Evolutionary conservation across 495 filamentous ascomycete species (phyloP).

Genomic region (Podospora appendiculata): DNA sequence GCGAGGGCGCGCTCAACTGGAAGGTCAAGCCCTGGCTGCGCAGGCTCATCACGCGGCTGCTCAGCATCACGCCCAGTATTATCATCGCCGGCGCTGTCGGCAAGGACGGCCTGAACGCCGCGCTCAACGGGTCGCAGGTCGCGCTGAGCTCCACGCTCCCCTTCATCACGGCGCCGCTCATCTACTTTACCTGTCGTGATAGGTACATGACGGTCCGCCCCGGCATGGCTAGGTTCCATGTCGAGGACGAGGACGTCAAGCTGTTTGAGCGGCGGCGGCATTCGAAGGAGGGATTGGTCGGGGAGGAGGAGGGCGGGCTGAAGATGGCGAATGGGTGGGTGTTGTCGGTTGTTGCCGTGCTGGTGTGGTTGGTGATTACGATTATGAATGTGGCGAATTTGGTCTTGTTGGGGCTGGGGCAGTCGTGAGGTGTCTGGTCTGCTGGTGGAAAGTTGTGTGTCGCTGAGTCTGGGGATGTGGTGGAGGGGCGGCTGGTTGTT

Average conservation of each 20-base stretch:
- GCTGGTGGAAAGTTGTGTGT: neutral
- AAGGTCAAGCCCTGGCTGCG: constrained; percentile 45
- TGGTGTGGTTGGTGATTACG: constrained; percentile 62
- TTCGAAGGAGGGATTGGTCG: neutral
- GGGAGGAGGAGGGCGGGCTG: constrained; percentile 20
- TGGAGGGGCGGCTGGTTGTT: neutral
- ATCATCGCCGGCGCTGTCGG: constrained; percentile 67
- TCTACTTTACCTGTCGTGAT: constrained; percentile 79
- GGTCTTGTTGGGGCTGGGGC: constrained; percentile 56
- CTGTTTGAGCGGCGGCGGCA: constrained; percentile 3
- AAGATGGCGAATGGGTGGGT: constrained; percentile 58
- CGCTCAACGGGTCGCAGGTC: constrained; percentile 72
- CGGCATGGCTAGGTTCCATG: constrained; percentile 23
- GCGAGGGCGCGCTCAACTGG: constrained; percentile 55
- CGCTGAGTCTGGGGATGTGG: neutral
- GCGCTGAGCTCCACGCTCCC: constrained; percentile 74
- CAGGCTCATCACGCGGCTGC: constrained; percentile 44
- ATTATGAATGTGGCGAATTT: constrained; percentile 68
- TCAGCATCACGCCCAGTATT: constrained; percentile 69
- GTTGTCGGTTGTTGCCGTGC: constrained; percentile 42
- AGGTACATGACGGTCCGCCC: constrained; percentile 69
- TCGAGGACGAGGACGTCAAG: constrained; percentile 7
- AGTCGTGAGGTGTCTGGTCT: constrained; percentile 1
- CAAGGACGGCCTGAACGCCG: constrained; percentile 51
- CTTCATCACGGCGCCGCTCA: constrained; percentile 72